A percentile compares a stretch with the other conserved stretches of the same genome.
Conservation (phyloP, 2,329 filamentous ascomycete genomes). For the Penicillium sumatraense region DNA sequence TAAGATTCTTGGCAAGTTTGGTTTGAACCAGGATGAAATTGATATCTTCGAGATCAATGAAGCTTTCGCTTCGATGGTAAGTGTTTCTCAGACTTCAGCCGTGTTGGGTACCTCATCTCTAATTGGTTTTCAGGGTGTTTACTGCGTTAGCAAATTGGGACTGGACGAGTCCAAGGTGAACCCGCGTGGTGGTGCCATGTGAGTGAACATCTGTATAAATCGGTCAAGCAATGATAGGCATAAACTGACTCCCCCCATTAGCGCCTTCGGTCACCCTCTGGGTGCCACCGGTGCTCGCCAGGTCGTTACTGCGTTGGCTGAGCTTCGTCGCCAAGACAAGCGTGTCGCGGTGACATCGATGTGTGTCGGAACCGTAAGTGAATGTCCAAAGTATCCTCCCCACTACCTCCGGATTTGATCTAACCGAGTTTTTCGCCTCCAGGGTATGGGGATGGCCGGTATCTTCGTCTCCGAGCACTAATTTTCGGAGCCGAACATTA, state of each 20-base stretch:
- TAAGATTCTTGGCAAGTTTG: constrained; percentile 80
- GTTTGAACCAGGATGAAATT: constrained; percentile 59
- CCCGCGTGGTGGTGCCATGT: constrained; percentile 88
- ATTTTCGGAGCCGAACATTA: not conserved
- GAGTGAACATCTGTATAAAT: constrained; percentile 21
- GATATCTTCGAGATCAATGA: constrained; percentile 68
- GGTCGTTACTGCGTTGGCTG: constrained; percentile 84
- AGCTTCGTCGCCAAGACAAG: constrained; percentile 78
- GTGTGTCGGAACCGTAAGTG: constrained; percentile 85
- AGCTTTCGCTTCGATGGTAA: constrained; percentile 74
- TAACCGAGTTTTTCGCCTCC: constrained; percentile 7
- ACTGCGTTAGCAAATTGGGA: constrained; percentile 82
- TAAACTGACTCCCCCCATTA: constrained; percentile 23
- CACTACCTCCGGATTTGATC: not conserved
- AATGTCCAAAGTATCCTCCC: not conserved
- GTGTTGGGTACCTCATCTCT: not conserved
- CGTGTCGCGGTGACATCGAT: constrained; percentile 87
- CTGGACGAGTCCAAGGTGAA: constrained; percentile 85
- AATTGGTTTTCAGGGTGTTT: constrained; percentile 68
- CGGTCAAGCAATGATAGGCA: not conserved
- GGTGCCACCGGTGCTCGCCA: constrained; percentile 91
- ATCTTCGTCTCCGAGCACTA: constrained; percentile 87
- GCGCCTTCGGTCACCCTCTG: constrained; percentile 86
- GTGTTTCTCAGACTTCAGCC: not conserved
- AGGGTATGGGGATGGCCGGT: constrained; percentile 77